A percentile compares a stretch with the other conserved stretches of the same genome.
phyloP scores from a whole-genome alignment of 2,329 filamentous ascomycete genomes.

The Clarireedia sp. region DNA sequence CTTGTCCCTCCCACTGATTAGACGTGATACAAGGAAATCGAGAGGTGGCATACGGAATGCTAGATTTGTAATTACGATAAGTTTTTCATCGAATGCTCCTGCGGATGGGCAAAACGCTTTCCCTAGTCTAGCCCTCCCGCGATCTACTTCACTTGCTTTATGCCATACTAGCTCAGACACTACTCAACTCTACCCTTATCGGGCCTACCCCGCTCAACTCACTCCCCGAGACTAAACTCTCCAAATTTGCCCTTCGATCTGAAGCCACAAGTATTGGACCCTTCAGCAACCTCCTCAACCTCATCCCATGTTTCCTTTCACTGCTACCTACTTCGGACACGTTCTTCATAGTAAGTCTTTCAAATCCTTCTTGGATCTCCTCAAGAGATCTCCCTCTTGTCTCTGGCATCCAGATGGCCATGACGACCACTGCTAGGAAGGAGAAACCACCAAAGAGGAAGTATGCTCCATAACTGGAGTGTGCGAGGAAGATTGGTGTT shows the following conservation, averaged over 20 bases:
- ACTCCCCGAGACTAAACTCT: neutral
- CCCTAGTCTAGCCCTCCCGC: too few relatives aligned
- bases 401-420: slow-evolving; percentile 20
- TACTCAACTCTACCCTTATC: neutral
- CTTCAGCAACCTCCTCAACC: neutral
- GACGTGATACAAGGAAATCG: too few relatives aligned
- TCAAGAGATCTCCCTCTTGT: slow-evolving; percentile 22
- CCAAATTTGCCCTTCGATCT: neutral
- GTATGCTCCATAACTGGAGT: slow-evolving; percentile 15
- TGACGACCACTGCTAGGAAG: slow-evolving; percentile 20
- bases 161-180: neutral
- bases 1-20: too few relatives aligned
- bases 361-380: slow-evolving; percentile 10
- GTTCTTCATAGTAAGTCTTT: neutral
- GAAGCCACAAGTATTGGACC: neutral
- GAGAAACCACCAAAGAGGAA: slow-evolving; percentile 20
- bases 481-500: slow-evolving; percentile 22
- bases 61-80: too few relatives aligned
- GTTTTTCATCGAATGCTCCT: too few relatives aligned
- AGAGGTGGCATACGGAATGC: too few relatives aligned
- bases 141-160: neutral
- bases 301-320: neutral
- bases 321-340: neutral
- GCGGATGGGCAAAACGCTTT: too few relatives aligned
- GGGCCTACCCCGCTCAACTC: neutral